Percentiles rank a stretch among this genome's conserved stretches.
These are phyloP conservation scores for Helotiales sp. DNA, from an alignment of 2,329 filamentous ascomycete species.

Conservation along the genomic window DNA sequence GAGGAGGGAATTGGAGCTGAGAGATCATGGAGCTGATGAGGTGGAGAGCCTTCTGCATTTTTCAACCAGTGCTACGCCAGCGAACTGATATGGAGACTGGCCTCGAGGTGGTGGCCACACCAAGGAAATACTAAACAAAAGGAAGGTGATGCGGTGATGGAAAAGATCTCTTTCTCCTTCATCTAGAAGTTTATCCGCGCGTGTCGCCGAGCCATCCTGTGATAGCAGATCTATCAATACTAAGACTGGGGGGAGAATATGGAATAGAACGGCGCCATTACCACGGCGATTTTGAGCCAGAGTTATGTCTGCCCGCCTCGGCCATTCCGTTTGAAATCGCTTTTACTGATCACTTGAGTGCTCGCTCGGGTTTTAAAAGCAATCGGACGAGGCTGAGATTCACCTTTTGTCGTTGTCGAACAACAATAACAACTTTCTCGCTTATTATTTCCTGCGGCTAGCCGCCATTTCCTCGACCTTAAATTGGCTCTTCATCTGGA, in stretches of 20 bases:
- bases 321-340: not conserved
- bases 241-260: not conserved
- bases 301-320: not conserved
- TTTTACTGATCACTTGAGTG: not conserved
- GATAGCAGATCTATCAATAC: too few relatives aligned
- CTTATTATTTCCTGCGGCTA: not conserved
- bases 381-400: not conserved
- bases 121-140: too few relatives aligned
- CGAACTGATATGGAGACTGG: too few relatives aligned
- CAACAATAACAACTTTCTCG: constrained; percentile 28
- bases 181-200: too few relatives aligned
- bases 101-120: too few relatives aligned
- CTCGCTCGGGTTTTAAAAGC: not conserved
- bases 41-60: too few relatives aligned
- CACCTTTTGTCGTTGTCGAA: not conserved
- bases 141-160: too few relatives aligned
- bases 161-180: too few relatives aligned
- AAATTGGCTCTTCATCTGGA: not conserved
- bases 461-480: not conserved
- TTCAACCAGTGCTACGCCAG: too few relatives aligned
- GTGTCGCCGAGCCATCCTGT: too few relatives aligned
- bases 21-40: too few relatives aligned
- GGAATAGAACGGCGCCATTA: not conserved
- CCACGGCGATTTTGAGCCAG: not conserved
- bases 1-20: not conserved